phyloP scores from a whole-genome alignment of 2,329 filamentous ascomycete genomes.

The Microsporum audouinii region DNA sequence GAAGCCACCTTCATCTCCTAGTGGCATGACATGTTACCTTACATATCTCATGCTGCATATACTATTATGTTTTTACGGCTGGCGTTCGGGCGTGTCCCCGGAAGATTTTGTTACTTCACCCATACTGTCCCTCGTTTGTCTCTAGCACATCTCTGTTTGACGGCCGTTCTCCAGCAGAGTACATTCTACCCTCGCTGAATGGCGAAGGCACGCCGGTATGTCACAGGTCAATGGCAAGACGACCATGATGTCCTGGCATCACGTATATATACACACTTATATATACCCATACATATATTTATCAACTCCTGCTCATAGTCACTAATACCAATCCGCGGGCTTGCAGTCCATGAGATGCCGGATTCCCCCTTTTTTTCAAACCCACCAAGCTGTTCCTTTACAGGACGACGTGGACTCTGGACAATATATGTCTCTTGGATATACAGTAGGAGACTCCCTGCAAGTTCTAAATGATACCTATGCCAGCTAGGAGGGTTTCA shows the following conservation, averaged over 20 bases:
- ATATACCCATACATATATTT: background rate
- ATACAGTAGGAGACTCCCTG: background rate
- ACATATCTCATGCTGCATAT: background rate
- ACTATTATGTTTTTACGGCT: constrained; percentile 7
- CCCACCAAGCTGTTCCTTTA: too few species aligned
- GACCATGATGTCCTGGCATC: background rate
- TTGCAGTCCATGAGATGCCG: background rate
- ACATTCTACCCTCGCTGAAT: background rate
- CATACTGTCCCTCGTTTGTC: background rate
- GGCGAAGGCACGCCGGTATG: background rate
- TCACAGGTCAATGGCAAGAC: background rate
- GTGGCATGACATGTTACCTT: constrained; percentile 4
- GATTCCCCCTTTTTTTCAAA: too few species aligned
- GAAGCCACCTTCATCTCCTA: constrained; percentile 94
- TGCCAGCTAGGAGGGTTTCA: background rate
- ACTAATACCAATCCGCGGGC: background rate
- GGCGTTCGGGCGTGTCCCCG: constrained; percentile 13
- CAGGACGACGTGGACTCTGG: background rate
- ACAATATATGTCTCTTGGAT: background rate
- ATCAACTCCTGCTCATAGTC: background rate
- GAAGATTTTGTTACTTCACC: background rate
- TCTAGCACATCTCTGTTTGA: background rate
- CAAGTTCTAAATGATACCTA: background rate
- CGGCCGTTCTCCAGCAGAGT: background rate
- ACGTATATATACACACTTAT: background rate